Evolutionary conservation across 768 basidiomycete species (phyloP).

Genomic region (Naematelia encephala): DNA sequence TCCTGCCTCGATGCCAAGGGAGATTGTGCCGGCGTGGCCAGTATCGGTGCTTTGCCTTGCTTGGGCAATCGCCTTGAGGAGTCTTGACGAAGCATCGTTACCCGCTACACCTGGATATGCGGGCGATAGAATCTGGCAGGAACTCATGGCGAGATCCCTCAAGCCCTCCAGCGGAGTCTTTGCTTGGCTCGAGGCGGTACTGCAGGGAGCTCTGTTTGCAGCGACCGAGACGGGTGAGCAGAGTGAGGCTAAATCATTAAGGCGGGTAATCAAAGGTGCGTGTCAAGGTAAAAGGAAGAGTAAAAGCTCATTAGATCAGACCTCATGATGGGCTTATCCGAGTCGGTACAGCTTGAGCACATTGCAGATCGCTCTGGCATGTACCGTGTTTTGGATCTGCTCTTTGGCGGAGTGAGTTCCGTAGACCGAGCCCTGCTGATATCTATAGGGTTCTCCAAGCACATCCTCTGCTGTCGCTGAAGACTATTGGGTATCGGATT

Average conservation of each 20-base stretch:
- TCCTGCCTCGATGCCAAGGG: constrained; percentile 18
- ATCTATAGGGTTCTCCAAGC: constrained; percentile 70
- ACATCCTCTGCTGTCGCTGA: constrained; percentile 61
- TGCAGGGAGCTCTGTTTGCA: constrained; percentile 59
- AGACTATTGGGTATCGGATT: constrained; percentile 81
- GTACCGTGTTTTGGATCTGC: constrained; percentile 39
- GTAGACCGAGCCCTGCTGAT: constrained; percentile 56
- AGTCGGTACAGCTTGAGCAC: constrained; percentile 70
- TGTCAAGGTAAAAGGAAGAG: constrained; percentile 5
- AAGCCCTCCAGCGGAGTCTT: constrained; percentile 55
- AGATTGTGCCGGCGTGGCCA: constrained; percentile 61
- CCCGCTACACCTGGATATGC: constrained; percentile 57
- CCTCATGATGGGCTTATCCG: constrained; percentile 68
- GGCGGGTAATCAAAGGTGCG: constrained; percentile 73
- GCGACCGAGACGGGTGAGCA: constrained; percentile 63
- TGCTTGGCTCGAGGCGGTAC: constrained; percentile 33
- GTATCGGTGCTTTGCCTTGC: constrained; percentile 69
- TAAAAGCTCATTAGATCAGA: constrained; percentile 54
- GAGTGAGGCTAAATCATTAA: constrained; percentile 63
- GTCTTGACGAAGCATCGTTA: constrained; percentile 31
- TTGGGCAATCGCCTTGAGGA: constrained; percentile 72
- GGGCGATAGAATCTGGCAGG: constrained; percentile 51
- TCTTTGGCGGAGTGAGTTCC: constrained; percentile 39
- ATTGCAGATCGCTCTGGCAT: constrained; percentile 54
- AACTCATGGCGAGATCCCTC: constrained; percentile 59